Evolutionary conservation across 2,329 filamentous ascomycete genomes (phyloP).

Genomic region (Periconia macrospinosa): DNA sequence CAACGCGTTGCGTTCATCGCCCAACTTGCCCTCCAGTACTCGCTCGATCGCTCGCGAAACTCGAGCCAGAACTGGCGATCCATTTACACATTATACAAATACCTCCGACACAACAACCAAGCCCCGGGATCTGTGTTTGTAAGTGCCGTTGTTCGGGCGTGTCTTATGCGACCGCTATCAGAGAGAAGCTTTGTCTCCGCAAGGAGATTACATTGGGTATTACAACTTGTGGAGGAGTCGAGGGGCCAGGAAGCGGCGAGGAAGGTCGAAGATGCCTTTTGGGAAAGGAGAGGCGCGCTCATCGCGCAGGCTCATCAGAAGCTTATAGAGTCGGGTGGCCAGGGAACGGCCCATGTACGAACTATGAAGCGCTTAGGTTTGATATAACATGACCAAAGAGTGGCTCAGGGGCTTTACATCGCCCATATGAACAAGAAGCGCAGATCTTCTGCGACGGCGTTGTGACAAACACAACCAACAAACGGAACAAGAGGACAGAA

Average conservation of each 20-base stretch:
- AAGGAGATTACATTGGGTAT: conserved; percentile 32
- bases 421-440: too few relatives aligned
- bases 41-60: conserved; percentile 24
- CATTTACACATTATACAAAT: conserved; percentile 30
- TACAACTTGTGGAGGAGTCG: conserved; percentile 26
- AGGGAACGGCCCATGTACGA: conserved; percentile 26
- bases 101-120: conserved; percentile 21
- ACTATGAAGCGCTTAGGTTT: conserved; percentile 34
- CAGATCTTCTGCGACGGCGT: too few relatives aligned
- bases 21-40: conserved; percentile 38
- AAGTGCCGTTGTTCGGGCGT: conserved; percentile 27
- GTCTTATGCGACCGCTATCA: conserved; percentile 27
- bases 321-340: conserved; percentile 19
- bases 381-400: conserved; percentile 11
- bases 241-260: conserved; percentile 32
- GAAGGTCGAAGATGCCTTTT: conserved; percentile 30
- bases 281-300: conserved; percentile 30
- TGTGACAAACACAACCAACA: too few relatives aligned
- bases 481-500: too few relatives aligned
- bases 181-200: conserved; percentile 34
- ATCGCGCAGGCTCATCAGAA: conserved; percentile 25
- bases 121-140: conserved; percentile 33
- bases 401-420: too few relatives aligned
- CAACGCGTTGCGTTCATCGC: conserved; percentile 27
- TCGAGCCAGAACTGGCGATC: conserved; percentile 24